Conservation (phyloP, 805 yeast genomes). For the Yarrowia yakushimensis region DNA sequence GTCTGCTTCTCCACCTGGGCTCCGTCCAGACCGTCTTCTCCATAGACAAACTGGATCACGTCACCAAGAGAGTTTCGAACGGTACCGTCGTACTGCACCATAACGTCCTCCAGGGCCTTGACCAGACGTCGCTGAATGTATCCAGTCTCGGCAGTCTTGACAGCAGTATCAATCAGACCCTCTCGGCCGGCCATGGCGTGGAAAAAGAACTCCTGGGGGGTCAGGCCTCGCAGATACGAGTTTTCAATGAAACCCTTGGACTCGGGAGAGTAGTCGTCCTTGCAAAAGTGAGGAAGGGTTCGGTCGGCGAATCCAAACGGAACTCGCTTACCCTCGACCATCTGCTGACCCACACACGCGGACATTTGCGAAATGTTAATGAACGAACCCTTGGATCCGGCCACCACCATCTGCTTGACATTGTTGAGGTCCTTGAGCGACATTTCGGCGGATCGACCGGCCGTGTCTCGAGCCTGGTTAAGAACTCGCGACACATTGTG, state of each 20-base stretch:
- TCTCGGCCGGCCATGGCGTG: constrained; percentile 99
- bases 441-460: constrained; percentile 98
- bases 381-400: constrained; percentile 99
- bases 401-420: constrained; percentile 98
- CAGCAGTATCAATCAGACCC: constrained; percentile 99
- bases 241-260: constrained; percentile 98
- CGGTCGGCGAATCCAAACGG: constrained; percentile 96
- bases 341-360: constrained; percentile 99
- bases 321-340: constrained; percentile 99
- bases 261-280: constrained; percentile 98
- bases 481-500: constrained; percentile 92
- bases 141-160: constrained; percentile 98
- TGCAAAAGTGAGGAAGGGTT: constrained; percentile 94
- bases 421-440: constrained; percentile 90
- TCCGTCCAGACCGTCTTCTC: constrained; percentile 99
- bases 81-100: constrained; percentile 98
- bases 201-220: constrained; percentile 98
- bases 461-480: constrained; percentile 98
- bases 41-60: constrained; percentile 91
- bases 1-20: constrained; percentile 96
- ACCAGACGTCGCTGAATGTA: constrained; percentile 97
- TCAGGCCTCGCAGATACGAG: constrained; percentile 92
- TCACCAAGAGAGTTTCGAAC: constrained; percentile 97
- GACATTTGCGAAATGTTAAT: constrained; percentile 99
- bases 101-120: constrained; percentile 93